These are phyloP conservation scores for Marasmius tenuissimus DNA, from an alignment of 1,284 basidiomycete species.

Conservation along the genomic window DNA sequence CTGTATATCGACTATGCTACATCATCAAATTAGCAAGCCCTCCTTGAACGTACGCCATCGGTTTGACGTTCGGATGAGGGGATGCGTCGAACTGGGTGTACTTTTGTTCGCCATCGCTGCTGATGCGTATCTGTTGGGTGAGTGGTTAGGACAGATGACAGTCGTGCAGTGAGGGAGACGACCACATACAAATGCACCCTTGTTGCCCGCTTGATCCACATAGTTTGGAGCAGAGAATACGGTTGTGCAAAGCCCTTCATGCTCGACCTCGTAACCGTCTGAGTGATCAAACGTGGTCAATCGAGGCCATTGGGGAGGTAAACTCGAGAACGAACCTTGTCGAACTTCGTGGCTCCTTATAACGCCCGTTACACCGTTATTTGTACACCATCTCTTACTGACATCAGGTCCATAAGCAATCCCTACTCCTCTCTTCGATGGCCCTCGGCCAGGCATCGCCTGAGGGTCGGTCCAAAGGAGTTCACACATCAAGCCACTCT, in stretches of 20 bases:
- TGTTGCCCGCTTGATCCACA: constrained; percentile 80
- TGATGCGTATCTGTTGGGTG: constrained; percentile 70
- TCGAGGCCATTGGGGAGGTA: not conserved
- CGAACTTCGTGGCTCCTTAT: constrained; percentile 98
- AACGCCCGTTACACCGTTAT: constrained; percentile 86
- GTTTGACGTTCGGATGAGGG: constrained; percentile 87
- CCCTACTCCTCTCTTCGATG: constrained; percentile 96
- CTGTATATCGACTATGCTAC: constrained; percentile 21
- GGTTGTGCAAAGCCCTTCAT: constrained; percentile 87
- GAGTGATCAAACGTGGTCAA: constrained; percentile 6
- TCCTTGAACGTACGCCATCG: constrained; percentile 84
- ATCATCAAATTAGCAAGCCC: constrained; percentile 67
- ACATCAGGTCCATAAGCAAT: constrained; percentile 96
- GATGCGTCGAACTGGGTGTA: constrained; percentile 87
- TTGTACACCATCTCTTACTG: constrained; percentile 84
- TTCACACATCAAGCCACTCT: constrained; percentile 93
- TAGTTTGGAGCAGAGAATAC: constrained; percentile 87
- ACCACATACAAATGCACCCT: constrained; percentile 73
- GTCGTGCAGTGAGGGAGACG: constrained; percentile 4
- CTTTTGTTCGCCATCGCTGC: constrained; percentile 71
- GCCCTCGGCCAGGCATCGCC: constrained; percentile 86
- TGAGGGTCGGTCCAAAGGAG: constrained; percentile 96
- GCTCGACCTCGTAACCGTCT: constrained; percentile 90
- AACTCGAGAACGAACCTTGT: constrained; percentile 58
- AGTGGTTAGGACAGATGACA: constrained; percentile 5